Evolutionary conservation across 345 rosid genomes (phyloP), one percentile per base, ranked within the genome.

Genomic region (Jatropha curcas): DNA sequence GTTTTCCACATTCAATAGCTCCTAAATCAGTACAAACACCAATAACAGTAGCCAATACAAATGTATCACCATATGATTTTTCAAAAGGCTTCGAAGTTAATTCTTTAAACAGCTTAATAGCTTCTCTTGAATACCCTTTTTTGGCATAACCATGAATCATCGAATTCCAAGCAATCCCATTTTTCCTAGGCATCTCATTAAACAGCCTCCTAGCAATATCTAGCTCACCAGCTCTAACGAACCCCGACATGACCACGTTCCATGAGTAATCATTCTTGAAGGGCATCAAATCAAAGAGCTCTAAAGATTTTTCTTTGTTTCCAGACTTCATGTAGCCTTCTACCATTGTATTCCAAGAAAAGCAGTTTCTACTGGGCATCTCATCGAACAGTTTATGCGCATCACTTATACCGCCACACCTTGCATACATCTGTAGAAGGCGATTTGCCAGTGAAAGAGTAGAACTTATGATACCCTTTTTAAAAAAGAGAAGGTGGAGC

Each of bases 271-370:
- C 85, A 62, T 88, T 74, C 67, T 78, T 89, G 35, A 65, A 35
- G 0, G 94, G 92, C 90, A 89, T 90, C 72, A 64, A 59, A 65
- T 81, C 58, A 77, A 90, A 90, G 25, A 88, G 14, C 62, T 75
- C 69, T 17, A 86, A 41, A 1, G 97, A 82, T 25, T 30, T 86
- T 0, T 34, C 77, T 53, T 67, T 80, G 12, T 82, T 60, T 30
- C 92, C 89, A n/a, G 60, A 74, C 31, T 76, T 89, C 87, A 91
- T 73, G 58, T 85, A 87, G 51, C 88, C 92, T 71, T 90, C 92
- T 67, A 90, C 83, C 80, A 90, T 77, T 1, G 88, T 82, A 83
- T 91, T 91, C 93, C 93, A 90, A 0, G 92, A 81, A 80, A 90
- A 94, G 77, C 51, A 74, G 78, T 89, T 94, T 76, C 83, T 84